These are phyloP conservation scores for Gillenia trifoliata DNA, from an alignment of 306 rosid species.

Conservation along the genomic window DNA sequence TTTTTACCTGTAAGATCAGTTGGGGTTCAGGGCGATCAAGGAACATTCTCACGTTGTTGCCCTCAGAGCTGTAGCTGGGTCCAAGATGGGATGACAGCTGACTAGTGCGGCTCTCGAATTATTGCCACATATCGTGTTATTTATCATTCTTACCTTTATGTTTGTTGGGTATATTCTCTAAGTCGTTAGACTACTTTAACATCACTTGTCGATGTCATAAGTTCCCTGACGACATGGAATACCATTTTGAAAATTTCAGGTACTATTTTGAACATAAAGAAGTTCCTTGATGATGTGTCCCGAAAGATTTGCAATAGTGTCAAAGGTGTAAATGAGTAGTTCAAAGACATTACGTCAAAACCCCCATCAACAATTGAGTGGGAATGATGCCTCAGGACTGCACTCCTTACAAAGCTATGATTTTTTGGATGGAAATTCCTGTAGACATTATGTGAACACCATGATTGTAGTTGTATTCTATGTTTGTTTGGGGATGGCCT, in stretches of 20 bases:
- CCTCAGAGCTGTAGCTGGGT: slow-evolving; percentile 91
- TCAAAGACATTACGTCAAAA: slow-evolving; percentile 90
- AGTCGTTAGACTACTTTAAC: background rate
- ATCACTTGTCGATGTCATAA: background rate
- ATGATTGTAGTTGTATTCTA: background rate
- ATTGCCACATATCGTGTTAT: background rate
- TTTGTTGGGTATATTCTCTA: background rate
- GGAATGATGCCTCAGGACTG: slow-evolving; percentile 42
- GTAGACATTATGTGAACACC: slow-evolving; percentile 1
- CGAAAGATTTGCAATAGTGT: slow-evolving; percentile 86
- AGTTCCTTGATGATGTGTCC: slow-evolving; percentile 71
- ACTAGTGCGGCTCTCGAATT: slow-evolving; percentile 50
- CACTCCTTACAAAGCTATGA: background rate
- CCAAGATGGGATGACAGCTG: slow-evolving; percentile 99
- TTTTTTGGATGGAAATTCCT: background rate
- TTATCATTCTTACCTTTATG: background rate
- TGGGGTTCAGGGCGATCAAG: slow-evolving; percentile 93
- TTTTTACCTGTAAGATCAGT: slow-evolving; percentile 85
- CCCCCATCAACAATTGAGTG: slow-evolving; percentile 98
- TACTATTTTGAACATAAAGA: slow-evolving; percentile 74
- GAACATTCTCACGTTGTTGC: slow-evolving; percentile 97
- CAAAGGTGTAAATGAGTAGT: slow-evolving; percentile 85
- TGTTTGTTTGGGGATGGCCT: background rate
- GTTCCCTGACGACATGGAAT: slow-evolving; percentile 10
- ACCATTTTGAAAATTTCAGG: slow-evolving; percentile 40